phyloP scores from a whole-genome alignment of 169 alveolate genomes.

The Plasmodium ovale region DNA sequence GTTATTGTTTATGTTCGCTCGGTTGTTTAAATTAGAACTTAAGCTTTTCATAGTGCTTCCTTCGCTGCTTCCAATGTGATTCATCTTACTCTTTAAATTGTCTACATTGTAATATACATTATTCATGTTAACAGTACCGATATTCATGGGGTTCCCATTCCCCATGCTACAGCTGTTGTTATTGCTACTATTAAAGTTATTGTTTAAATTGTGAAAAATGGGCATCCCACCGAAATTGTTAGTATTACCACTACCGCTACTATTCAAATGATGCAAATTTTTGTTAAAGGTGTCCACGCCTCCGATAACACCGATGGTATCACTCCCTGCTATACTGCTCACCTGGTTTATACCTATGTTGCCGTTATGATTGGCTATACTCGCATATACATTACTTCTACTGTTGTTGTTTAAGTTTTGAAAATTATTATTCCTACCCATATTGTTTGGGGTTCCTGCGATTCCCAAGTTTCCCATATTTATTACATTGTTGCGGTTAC shows the following conservation, averaged over 20 bases:
- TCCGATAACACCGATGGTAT: neutral
- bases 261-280: too few species aligned
- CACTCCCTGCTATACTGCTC: neutral
- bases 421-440: neutral
- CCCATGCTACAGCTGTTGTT: neutral
- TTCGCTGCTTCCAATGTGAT: neutral
- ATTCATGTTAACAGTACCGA: neutral
- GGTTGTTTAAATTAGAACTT: conserved; percentile 2
- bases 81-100: conserved; percentile 6
- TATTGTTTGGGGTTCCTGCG: neutral
- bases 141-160: neutral
- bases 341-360: neutral
- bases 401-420: neutral
- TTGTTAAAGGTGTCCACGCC: neutral
- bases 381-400: neutral
- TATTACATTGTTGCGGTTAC: neutral
- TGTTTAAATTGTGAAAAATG: neutral
- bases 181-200: neutral
- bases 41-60: neutral
- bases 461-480: neutral
- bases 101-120: conserved; percentile 1
- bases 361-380: neutral
- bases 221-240: neutral
- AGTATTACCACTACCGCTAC: neutral
- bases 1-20: neutral